Base-by-base conservation (phyloP, 208 protist species). In the Vickermania ingenoplastis region DNA sequence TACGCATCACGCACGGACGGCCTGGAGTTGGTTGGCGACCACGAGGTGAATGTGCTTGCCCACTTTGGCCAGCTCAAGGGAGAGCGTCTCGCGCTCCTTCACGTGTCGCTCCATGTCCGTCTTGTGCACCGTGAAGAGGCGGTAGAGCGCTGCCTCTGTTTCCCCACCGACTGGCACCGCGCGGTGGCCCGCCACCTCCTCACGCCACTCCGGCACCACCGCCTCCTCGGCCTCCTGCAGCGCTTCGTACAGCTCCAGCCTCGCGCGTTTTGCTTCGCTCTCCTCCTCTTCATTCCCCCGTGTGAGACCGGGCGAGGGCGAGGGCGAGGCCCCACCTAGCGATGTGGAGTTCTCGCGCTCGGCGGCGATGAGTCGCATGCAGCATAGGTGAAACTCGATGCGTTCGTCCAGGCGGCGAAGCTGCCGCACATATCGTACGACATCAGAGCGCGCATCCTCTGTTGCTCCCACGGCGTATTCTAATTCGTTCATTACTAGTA, bases 381-480 rank as follows among this genome's bases (percentile, higher is more conserved):
- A 56, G 2, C 57, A n/a, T 30, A 89, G 67, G 48, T 79, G 71
- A 57, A 77, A 69, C 24, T 83, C 71, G 0, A 93, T 82, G 25
- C 68, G 62, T 36, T 67, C 71, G 51, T 93, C 86, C 54, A 90
- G 53, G 24, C 79, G 67, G 5, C 82, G 69, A 2, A 90, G 59
- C 49, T 73, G 81, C 31, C 79, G 70, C 36, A 94, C 61, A 58
- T 81, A 83, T 45, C 81, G 81, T 60, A 74, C 74, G 3, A 83
- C 68, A 31, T 90, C 79, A 0, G 70, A 77, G 1, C 83, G 69
- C 25, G 63, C 67, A 13, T 63, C 70, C 45, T 94, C 78, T 2
- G 81, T 79, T 50, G 73, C 81, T 7, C 71, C 79, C 3, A 90
- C 67, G 62, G 91, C 86, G 17, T 82, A 79, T 67, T 88, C 79